These are phyloP conservation scores for Rhizopus sp. DNA, from an alignment of 371 early-diverging fungal genomes.

Conservation along the genomic window DNA sequence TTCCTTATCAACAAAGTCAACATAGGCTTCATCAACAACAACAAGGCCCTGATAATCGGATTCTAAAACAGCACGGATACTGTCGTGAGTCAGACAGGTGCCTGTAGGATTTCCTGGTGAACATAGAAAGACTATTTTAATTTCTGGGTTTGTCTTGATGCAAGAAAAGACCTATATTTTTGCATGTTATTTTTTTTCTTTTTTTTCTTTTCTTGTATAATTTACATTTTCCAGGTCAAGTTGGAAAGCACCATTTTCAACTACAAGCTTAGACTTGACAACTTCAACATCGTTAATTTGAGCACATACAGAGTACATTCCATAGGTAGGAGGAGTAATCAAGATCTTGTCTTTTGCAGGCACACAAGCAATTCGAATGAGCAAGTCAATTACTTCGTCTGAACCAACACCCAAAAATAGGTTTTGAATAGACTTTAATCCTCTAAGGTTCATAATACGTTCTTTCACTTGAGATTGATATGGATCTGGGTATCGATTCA, in stretches of 20 bases:
- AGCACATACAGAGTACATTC: constrained; percentile 96
- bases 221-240: constrained; percentile 75
- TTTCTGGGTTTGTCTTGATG: constrained; percentile 65
- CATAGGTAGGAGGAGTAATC: constrained; percentile 96
- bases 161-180: constrained; percentile 57
- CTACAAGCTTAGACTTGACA: constrained; percentile 78
- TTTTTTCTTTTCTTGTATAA: neutral
- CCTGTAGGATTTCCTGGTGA: constrained; percentile 99
- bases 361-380: constrained; percentile 88
- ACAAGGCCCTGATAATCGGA: constrained; percentile 76
- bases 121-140: constrained; percentile 93
- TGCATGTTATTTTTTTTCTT: neutral
- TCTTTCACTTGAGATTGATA: constrained; percentile 83
- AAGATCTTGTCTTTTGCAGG: constrained; percentile 92
- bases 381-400: constrained; percentile 94
- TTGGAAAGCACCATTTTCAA: constrained; percentile 82
- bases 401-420: constrained; percentile 96
- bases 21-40: constrained; percentile 97
- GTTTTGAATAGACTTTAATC: constrained; percentile 62
- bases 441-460: constrained; percentile 69
- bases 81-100: constrained; percentile 68
- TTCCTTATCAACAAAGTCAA: constrained; percentile 83
- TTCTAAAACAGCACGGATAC: constrained; percentile 77
- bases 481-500: constrained; percentile 97
- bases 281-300: constrained; percentile 92